Base-by-base conservation (phyloP, 257 asterid species). In the Petrea volubilis region DNA sequence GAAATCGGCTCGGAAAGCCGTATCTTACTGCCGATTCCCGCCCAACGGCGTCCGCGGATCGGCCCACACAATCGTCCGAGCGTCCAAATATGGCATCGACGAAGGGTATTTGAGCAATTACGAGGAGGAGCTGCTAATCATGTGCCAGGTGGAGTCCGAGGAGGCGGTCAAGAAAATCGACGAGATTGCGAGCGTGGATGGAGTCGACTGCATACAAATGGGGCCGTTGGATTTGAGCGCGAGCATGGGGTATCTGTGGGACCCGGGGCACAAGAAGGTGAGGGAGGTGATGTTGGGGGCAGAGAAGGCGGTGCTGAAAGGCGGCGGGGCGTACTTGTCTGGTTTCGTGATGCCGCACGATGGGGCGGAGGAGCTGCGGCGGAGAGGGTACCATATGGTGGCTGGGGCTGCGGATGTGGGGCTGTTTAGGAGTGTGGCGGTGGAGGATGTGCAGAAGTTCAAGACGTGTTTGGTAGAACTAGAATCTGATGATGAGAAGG, bases 181-280 rank as follows among this genome's bases (percentile, higher is more conserved):
- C n/a, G 94, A 91, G 41, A 91, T 91, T 10, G 82, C 91, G 0
- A 79, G 61, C 33, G 91, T 88, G 2, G 97, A 91, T 4, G 97
- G 97, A 14, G 91, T 91, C 6, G 97, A 91, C 61, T 82, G 94
- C 74, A 64, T 91, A 28, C 90, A 91, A 59, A 91, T 91, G 97
- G 97, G 97, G 27, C 97, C 97, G 56, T 65, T 88, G 83, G 97
- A 91, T 75, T 67, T 91, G 83, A 91, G 97, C 80, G 97, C 95
- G 36, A 87, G 94, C 78, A 49, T 91, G 85, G 97, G 97, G 77
- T 91, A 88, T 31, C 18, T 91, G 71, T 88, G 96, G 97, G 96
- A 91, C 72, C 97, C 96, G 5, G 96, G 96, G 60, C 78, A 91
- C 79, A 87, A 84, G 88, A 91, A 87, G 77, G 97, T 89, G 40